Evolutionary conservation across 768 basidiomycete genomes (phyloP), one percentile per base, ranked within the genome.

Genomic region (Wakefieldia striispora): DNA sequence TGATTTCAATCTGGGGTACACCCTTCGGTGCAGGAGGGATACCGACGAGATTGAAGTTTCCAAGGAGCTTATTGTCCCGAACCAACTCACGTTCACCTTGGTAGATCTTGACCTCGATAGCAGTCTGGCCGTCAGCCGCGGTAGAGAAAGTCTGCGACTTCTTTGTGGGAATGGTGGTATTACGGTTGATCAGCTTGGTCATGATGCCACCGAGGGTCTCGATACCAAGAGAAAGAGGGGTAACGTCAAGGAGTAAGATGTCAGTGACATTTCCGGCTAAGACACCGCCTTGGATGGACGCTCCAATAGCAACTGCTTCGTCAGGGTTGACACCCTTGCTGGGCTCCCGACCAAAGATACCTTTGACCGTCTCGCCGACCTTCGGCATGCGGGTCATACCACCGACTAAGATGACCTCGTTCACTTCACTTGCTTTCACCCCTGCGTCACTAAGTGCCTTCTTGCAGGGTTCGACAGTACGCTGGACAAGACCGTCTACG

Each of bases 271-370:
- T 90, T 39, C 97, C 97, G 51, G 95, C 88, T 40, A 99, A 81
- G 49, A 99, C 95, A 76, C 95, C 95, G 67, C 92, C 97, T 70
- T 99, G 97, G 59, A 99, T 95, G 37, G 95, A 85, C 34, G 97
- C 97, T 67, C 97, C 97, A 52, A 97, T 95, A 40, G 97, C 95
- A 62, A 98, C 97, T 47, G 97, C 97, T 74, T 98, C 95, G 57
- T 99, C 97, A 45, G 97, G 97, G 79, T 99, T 99, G 63, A 98
- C 95, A 70, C 95, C 95, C 79, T 98, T 99, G 72, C 84, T 88
- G 19, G 97, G 95, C 19, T 99, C 97, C 41, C 93, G 89, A 46
- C 95, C 95, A 65, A 99, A 99, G 65, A 97, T 80, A 14, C 68
- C 63, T 80, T 68, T 68, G 65, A 99, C 97, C 5, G 93, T 95